Evolutionary conservation across 768 basidiomycete species (phyloP).

Genomic region (Leccinum pellstonianum): DNA sequence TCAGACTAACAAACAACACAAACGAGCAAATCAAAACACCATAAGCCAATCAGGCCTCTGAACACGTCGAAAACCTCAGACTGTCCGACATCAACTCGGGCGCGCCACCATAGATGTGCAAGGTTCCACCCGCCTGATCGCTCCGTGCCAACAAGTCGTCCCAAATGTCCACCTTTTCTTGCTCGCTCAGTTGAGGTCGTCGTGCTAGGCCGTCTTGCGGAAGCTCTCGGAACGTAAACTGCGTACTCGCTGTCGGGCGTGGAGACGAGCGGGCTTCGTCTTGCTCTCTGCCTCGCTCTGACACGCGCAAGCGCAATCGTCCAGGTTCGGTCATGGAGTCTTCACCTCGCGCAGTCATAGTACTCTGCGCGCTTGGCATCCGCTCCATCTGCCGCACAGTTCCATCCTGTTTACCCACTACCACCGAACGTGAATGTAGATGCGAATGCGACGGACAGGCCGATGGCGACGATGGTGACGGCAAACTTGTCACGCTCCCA

Average conservation of each 20-base stretch:
- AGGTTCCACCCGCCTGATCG: constrained; percentile 68
- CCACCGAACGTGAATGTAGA: background rate
- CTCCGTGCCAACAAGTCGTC: constrained; percentile 65
- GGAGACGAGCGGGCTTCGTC: constrained; percentile 1
- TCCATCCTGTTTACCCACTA: constrained; percentile 8
- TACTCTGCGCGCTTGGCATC: constrained; percentile 27
- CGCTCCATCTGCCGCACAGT: constrained; percentile 20
- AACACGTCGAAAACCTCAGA: constrained; percentile 37
- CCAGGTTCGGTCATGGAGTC: constrained; percentile 2
- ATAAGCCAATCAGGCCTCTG: constrained; percentile 13
- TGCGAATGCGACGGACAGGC: background rate
- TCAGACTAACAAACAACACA: background rate
- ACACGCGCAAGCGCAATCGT: background rate
- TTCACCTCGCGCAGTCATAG: constrained; percentile 29
- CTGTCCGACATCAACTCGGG: constrained; percentile 44
- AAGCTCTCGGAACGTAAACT: constrained; percentile 50
- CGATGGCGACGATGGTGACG: constrained; percentile 1
- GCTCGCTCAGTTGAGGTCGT: constrained; percentile 50
- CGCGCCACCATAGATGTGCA: constrained; percentile 45
- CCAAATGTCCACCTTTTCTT: constrained; percentile 74
- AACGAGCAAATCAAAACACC: background rate
- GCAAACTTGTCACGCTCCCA: constrained; percentile 6
- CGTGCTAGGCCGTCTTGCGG: constrained; percentile 23
- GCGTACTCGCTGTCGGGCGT: constrained; percentile 24
- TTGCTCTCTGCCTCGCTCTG: constrained; percentile 3